A percentile compares a stretch with the other conserved stretches of the same genome.
phyloP scores from a whole-genome alignment of 129 eudicot species.

The Ambrosia artemisiifolia region DNA sequence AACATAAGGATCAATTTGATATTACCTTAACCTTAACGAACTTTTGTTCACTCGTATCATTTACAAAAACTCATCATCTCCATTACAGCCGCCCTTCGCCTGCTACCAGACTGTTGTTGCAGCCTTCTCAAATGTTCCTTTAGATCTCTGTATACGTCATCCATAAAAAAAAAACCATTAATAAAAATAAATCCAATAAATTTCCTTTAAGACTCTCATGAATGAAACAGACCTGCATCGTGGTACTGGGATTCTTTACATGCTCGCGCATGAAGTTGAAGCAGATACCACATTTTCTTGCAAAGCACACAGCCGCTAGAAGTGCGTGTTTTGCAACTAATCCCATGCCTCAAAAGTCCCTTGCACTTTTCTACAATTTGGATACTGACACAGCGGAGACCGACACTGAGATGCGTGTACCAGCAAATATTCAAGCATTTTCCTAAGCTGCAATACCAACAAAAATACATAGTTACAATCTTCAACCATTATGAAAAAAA shows the following conservation, averaged over 20 bases:
- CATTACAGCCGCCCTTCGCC: constrained; percentile 88
- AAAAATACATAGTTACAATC: not conserved
- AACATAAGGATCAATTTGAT: too few relatives aligned
- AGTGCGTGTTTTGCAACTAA: constrained; percentile 66
- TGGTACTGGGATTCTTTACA: constrained; percentile 93
- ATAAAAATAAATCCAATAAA: not conserved
- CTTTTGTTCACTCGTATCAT: too few relatives aligned
- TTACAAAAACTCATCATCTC: constrained; percentile 99
- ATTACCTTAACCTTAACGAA: too few relatives aligned
- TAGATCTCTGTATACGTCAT: constrained; percentile 54
- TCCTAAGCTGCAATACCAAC: constrained; percentile 64
- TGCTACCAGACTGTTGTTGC: constrained; percentile 86
- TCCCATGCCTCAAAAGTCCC: constrained; percentile 94
- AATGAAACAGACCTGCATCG: constrained; percentile 78
- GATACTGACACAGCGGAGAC: constrained; percentile 70
- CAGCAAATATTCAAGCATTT: constrained; percentile 92
- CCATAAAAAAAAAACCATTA: not conserved
- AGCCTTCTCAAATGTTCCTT: constrained; percentile 76
- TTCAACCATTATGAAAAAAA: not conserved
- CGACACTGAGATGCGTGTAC: constrained; percentile 96
- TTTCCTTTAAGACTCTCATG: not conserved
- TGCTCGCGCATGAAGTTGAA: constrained; percentile 94
- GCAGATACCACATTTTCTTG: constrained; percentile 94
- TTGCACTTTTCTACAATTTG: constrained; percentile 85
- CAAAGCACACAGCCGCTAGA: constrained; percentile 88